Evolutionary conservation across 352 stramenopile species (phyloP).

Genomic region (Phytophthora pistaciae): DNA sequence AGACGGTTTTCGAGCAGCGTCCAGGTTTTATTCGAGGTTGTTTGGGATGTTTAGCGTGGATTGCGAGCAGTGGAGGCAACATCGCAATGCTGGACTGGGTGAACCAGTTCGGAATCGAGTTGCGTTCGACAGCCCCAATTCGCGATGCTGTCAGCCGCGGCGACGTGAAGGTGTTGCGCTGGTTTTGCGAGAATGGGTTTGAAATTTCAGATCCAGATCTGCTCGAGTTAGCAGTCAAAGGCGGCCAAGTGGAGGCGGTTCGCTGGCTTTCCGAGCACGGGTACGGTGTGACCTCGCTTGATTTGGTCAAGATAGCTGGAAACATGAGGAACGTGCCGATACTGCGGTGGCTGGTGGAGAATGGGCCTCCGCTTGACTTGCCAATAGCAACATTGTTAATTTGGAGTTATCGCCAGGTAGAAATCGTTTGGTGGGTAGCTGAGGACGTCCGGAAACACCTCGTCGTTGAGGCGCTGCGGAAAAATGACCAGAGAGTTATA

Average conservation of each 20-base stretch:
- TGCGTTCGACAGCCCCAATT: neutral
- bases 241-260: neutral
- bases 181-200: neutral
- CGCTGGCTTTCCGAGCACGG: neutral
- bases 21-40: neutral
- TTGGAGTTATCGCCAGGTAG: neutral
- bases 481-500: neutral
- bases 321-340: neutral
- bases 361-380: neutral
- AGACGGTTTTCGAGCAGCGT: neutral
- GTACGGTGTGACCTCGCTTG: neutral
- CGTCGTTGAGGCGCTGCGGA: neutral
- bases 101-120: slow-evolving; percentile 1
- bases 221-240: neutral
- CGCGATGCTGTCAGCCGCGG: neutral
- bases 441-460: neutral
- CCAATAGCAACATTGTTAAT: neutral
- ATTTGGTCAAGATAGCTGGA: neutral
- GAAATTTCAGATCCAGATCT: neutral
- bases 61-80: neutral
- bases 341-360: neutral
- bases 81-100: neutral
- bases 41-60: neutral
- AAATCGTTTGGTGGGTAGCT: neutral
- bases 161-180: neutral